A percentile compares a stretch with the other conserved stretches of the same genome.
phyloP scores from a whole-genome alignment of 495 filamentous ascomycete genomes.

The Cercophora sp. region DNA sequence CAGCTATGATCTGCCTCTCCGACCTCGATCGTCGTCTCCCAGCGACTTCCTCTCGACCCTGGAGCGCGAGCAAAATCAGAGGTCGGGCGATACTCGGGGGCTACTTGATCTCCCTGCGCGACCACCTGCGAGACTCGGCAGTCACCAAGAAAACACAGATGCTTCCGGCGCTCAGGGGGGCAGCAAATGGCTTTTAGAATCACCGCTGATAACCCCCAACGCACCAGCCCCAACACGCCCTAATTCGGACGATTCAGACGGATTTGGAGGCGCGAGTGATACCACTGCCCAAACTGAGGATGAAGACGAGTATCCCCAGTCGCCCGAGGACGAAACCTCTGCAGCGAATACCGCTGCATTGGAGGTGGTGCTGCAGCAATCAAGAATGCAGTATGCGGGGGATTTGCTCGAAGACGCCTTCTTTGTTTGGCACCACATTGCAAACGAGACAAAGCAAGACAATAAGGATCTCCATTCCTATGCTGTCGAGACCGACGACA shows the following conservation, averaged over 20 bases:
- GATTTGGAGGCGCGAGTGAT: slow-evolving; percentile 15
- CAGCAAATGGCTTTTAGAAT: slow-evolving; percentile 18
- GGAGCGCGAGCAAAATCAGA: neutral
- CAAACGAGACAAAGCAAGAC: slow-evolving; percentile 5
- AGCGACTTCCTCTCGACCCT: slow-evolving; percentile 3
- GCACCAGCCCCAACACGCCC: slow-evolving; percentile 16
- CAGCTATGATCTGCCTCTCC: slow-evolving; percentile 11
- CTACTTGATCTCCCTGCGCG: too few relatives aligned
- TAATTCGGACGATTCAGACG: slow-evolving; percentile 11
- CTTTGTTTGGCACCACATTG: slow-evolving; percentile 13
- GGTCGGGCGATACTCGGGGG: neutral
- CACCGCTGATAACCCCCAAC: slow-evolving; percentile 18
- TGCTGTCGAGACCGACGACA: slow-evolving; percentile 19
- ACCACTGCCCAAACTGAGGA: slow-evolving; percentile 15
- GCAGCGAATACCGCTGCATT: slow-evolving; percentile 12
- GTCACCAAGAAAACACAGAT: too few relatives aligned
- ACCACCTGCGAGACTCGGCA: too few relatives aligned
- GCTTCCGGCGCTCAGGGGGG: too few relatives aligned
- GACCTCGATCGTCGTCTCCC: slow-evolving; percentile 11
- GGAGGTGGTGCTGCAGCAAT: slow-evolving; percentile 17
- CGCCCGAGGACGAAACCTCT: slow-evolving; percentile 8
- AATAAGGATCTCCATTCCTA: slow-evolving; percentile 7
- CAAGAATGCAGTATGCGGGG: slow-evolving; percentile 13
- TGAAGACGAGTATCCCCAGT: slow-evolving; percentile 3
- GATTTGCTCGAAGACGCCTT: slow-evolving; percentile 14